A percentile compares a stretch with the other conserved stretches of the same genome.
Conservation (phyloP, 805 yeast genomes). For the Yamadazyma scolyti region DNA sequence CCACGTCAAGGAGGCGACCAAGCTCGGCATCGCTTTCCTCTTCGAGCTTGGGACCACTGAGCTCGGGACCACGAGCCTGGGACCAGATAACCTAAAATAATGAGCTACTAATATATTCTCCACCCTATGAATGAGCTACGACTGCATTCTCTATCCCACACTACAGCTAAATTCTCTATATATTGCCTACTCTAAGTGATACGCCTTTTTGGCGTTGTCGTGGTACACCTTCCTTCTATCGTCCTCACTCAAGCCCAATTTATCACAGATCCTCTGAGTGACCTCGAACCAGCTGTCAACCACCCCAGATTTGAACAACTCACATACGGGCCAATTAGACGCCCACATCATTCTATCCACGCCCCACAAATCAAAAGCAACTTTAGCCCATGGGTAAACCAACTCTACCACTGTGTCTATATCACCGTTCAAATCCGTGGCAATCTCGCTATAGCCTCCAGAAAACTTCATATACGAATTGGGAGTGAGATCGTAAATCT, state of each 20-base stretch:
- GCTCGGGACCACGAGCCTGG: too few relatives aligned
- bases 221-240: conserved; percentile 14
- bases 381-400: conserved; percentile 30
- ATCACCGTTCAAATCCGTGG: conserved; percentile 13
- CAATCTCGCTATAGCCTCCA: conserved; percentile 40
- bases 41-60: too few relatives aligned
- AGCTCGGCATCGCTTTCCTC: conserved; percentile 70
- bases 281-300: conserved; percentile 20
- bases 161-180: conserved; percentile 1
- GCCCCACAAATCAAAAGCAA: conserved; percentile 27
- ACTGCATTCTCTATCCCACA: too few relatives aligned
- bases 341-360: conserved; percentile 33
- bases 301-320: conserved; percentile 11
- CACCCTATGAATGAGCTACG: too few relatives aligned
- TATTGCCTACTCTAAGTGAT: too few relatives aligned
- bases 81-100: too few relatives aligned
- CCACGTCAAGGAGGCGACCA: conserved; percentile 79
- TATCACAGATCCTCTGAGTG: conserved; percentile 15
- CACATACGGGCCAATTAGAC: conserved; percentile 45
- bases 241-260: conserved; percentile 6
- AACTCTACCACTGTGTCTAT: conserved; percentile 12
- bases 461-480: conserved; percentile 34
- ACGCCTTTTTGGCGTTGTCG: conserved; percentile 16
- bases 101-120: too few relatives aligned
- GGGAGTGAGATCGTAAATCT: conserved; percentile 14